Conservation (phyloP, 2,329 filamentous ascomycete genomes). For the Elsinoe arachidis region DNA sequence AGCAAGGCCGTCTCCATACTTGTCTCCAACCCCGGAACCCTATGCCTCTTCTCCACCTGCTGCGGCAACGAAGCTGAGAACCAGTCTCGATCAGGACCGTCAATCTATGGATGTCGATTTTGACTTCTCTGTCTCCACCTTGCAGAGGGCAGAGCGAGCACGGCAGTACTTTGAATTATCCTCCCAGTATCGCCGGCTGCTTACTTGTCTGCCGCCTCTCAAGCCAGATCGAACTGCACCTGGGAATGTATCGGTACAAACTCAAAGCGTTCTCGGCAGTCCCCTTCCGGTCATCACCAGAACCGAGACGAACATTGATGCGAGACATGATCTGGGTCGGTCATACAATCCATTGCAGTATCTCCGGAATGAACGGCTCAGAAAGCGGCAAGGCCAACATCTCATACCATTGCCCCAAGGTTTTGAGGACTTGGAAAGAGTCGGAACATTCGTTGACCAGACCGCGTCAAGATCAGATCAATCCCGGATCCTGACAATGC, state of each 20-base stretch:
- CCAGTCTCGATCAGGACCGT: background rate
- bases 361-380: slow-evolving; percentile 79
- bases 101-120: slow-evolving; percentile 43
- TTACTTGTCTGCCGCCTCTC: slow-evolving; percentile 71
- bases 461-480: slow-evolving; percentile 44
- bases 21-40: slow-evolving; percentile 43
- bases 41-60: background rate
- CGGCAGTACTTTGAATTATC: slow-evolving; percentile 79
- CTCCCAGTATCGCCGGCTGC: slow-evolving; percentile 69
- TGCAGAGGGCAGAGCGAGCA: slow-evolving; percentile 74
- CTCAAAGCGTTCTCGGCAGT: slow-evolving; percentile 35
- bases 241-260: slow-evolving; percentile 33
- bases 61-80: background rate
- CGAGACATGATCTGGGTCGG: slow-evolving; percentile 49
- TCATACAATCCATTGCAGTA: slow-evolving; percentile 87
- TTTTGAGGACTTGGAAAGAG: slow-evolving; percentile 64
- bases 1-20: slow-evolving; percentile 33
- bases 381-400: slow-evolving; percentile 65
- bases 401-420: slow-evolving; percentile 68
- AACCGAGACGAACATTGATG: slow-evolving; percentile 29
- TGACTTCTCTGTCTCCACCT: slow-evolving; percentile 68
- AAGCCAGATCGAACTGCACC: slow-evolving; percentile 39
- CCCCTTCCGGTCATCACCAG: slow-evolving; percentile 32
- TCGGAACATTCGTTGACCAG: slow-evolving; percentile 68
- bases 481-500: slow-evolving; percentile 31